Evolutionary conservation across 257 asterid genomes (phyloP).

Genomic region (Nicotiana tabacum): DNA sequence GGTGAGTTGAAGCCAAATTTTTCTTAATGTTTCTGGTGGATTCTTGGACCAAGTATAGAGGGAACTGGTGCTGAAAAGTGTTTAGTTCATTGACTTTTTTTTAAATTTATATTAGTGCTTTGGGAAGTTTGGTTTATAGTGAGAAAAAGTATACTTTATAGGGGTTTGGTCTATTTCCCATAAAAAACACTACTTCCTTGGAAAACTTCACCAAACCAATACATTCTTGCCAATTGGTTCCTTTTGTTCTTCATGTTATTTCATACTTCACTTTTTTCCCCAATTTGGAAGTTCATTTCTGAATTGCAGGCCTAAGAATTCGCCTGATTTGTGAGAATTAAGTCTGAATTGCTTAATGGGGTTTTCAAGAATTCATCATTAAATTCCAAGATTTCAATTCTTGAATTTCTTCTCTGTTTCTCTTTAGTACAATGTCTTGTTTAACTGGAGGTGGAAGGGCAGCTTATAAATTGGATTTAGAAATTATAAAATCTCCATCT

Average conservation of each 20-base stretch:
- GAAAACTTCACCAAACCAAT: constrained; percentile 14
- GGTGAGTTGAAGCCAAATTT: constrained; percentile 24
- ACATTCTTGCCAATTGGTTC: constrained; percentile 16
- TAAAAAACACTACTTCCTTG: not conserved
- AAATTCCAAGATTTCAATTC: not conserved
- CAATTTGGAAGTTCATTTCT: not conserved
- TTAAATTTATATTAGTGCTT: not conserved
- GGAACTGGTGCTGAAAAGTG: not conserved
- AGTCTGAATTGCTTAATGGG: not conserved
- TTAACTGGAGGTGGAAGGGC: constrained; percentile 76
- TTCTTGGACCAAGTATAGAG: constrained; percentile 14
- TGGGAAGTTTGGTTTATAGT: not conserved
- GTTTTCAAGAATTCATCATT: not conserved
- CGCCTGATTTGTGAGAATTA: not conserved
- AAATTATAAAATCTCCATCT: constrained; percentile 66
- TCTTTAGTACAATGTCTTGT: constrained; percentile 42
- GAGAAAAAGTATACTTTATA: constrained; percentile 13
- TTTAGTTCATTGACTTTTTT: not conserved
- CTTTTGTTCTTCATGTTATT: not conserved
- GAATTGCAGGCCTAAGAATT: not conserved
- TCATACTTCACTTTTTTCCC: not conserved
- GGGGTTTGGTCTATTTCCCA: constrained; percentile 27
- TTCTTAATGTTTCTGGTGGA: not conserved
- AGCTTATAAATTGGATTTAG: constrained; percentile 51
- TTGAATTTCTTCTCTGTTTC: not conserved